Evolutionary conservation across 2,329 filamentous ascomycete species (phyloP).

Genomic region (Phoma sp.): DNA sequence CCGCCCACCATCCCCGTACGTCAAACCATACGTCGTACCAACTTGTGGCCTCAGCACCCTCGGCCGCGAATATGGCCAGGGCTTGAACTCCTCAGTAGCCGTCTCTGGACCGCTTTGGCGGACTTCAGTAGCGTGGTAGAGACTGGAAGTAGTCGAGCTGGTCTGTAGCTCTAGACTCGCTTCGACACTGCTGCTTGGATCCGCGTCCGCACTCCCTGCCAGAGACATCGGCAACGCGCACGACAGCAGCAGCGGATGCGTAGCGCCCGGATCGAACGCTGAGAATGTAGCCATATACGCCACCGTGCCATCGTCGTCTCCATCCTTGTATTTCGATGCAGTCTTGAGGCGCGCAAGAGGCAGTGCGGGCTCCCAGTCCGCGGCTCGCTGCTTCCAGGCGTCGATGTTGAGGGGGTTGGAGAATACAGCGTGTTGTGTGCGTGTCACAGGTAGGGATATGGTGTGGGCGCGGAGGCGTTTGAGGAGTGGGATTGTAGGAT

Average conservation of each 20-base stretch:
- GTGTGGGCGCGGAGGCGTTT: neutral
- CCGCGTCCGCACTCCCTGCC: too few relatives aligned
- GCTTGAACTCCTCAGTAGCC: neutral
- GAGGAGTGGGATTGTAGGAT: neutral
- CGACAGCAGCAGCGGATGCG: constrained; percentile 1
- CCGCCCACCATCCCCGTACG: neutral
- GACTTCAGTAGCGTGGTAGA: neutral
- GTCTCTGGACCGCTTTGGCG: neutral
- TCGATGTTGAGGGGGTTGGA: neutral
- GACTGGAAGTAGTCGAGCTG: neutral
- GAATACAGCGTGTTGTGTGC: neutral
- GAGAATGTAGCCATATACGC: constrained; percentile 10
- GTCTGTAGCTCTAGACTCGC: neutral
- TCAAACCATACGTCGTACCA: constrained; percentile 22
- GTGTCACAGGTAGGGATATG: neutral
- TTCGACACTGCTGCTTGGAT: too few relatives aligned
- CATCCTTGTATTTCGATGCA: neutral
- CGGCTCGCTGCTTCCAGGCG: neutral
- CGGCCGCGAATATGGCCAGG: constrained; percentile 13
- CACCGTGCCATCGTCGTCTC: neutral
- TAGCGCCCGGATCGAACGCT: constrained; percentile 15
- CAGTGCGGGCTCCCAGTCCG: constrained; percentile 10
- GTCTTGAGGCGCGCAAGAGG: neutral
- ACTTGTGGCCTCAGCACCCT: constrained; percentile 11
- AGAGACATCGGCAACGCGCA: neutral